phyloP scores from a whole-genome alignment of 257 asterid genomes.

The Primulina eburnea region DNA sequence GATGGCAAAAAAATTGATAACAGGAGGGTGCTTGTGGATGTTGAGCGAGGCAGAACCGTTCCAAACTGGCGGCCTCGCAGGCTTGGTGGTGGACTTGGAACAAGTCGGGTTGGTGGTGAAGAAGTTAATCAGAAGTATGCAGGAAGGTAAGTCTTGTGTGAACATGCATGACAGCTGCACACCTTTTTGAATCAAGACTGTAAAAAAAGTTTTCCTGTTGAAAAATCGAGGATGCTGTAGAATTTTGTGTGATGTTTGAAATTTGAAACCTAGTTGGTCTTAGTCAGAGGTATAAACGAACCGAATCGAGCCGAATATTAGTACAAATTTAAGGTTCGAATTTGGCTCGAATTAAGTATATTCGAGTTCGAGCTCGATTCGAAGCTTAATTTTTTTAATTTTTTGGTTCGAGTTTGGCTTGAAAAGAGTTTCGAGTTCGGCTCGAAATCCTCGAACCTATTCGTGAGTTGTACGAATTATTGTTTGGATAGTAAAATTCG shows the following conservation, averaged over 20 bases:
- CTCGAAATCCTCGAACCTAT: no score
- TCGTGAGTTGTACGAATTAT: no score
- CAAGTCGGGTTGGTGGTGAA: slow-evolving; percentile 86
- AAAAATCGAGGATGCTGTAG: not conserved
- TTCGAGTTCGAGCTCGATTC: no score
- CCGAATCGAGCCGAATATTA: no score
- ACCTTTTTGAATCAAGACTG: not conserved
- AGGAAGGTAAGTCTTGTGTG: slow-evolving; percentile 47
- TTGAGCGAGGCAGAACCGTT: slow-evolving; percentile 99
- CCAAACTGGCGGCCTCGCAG: slow-evolving; percentile 99
- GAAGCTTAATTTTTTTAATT: no score
- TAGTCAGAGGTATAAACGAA: no score
- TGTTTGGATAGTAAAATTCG: no score
- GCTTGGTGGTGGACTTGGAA: slow-evolving; percentile 99
- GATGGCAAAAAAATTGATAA: slow-evolving; percentile 97
- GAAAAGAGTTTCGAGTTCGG: no score
- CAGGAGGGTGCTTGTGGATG: slow-evolving; percentile 95
- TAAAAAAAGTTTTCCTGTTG: not conserved
- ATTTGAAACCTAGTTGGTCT: not conserved
- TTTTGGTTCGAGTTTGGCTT: no score
- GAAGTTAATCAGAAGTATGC: slow-evolving; percentile 54
- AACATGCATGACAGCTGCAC: not conserved
- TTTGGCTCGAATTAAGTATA: no score
- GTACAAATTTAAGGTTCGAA: no score
- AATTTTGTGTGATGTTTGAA: not conserved